A percentile compares a stretch with the other conserved stretches of the same genome.
Evolutionary conservation across 163 green algal species (phyloP).

Genomic region (Scenedesmus sp.): DNA sequence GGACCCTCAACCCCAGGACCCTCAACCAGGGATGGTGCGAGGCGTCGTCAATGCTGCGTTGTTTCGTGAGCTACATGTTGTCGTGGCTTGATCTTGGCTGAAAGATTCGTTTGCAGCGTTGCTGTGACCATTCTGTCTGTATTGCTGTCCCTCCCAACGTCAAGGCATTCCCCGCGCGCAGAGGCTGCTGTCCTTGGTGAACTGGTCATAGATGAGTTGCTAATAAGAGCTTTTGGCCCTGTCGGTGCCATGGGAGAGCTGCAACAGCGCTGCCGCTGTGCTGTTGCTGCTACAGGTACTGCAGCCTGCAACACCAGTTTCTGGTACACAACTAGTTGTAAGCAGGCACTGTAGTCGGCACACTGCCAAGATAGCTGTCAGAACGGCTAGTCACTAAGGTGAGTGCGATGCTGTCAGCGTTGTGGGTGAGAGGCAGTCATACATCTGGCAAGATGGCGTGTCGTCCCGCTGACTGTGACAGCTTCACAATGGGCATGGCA

Average conservation of each 20-base stretch:
- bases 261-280: background rate
- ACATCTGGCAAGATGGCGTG: no score
- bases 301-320: background rate
- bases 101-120: background rate
- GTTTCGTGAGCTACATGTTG: background rate
- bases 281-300: background rate
- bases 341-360: background rate
- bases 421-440: no score
- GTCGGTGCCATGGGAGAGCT: background rate
- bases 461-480: no score
- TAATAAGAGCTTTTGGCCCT: background rate
- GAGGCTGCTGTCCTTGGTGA: background rate
- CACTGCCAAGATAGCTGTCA: background rate
- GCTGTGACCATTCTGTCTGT: background rate
- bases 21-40: background rate
- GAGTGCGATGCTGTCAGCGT: background rate
- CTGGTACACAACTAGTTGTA: background rate
- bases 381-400: background rate
- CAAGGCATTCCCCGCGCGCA: background rate
- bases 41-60: background rate
- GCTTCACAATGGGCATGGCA: no score
- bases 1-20: constrained; percentile 14
- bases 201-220: background rate
- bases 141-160: background rate
- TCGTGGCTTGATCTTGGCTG: background rate